Conservation (phyloP, 2,329 filamentous ascomycete species). For the Cadophora luteo-olivacea region DNA sequence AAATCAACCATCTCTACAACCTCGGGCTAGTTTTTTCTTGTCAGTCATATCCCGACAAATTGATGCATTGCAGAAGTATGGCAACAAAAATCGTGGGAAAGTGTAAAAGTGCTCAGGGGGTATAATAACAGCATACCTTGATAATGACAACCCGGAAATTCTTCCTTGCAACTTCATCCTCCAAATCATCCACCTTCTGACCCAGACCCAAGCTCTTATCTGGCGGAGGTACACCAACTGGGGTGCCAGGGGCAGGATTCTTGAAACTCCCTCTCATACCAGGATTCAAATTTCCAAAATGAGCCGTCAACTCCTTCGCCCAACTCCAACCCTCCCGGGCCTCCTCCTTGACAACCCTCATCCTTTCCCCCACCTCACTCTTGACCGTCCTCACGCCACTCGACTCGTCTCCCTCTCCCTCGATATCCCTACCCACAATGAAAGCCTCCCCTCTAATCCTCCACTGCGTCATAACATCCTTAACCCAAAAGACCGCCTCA, state of each 20-base stretch:
- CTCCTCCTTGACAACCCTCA: constrained; percentile 58
- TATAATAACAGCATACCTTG: constrained; percentile 46
- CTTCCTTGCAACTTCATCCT: constrained; percentile 68
- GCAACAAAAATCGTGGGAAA: not conserved
- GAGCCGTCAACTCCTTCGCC: constrained; percentile 78
- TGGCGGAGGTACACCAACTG: constrained; percentile 58
- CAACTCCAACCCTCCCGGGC: constrained; percentile 65
- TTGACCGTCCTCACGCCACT: constrained; percentile 64
- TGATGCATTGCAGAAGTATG: not conserved
- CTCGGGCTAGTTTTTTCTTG: constrained; percentile 56
- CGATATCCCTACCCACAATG: constrained; percentile 74
- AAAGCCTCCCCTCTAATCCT: constrained; percentile 78
- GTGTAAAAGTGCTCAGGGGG: not conserved
- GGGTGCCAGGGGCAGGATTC: constrained; percentile 71
- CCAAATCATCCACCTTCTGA: constrained; percentile 64
- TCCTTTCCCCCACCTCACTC: constrained; percentile 64
- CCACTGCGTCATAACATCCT: constrained; percentile 79
- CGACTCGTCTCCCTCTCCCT: constrained; percentile 54
- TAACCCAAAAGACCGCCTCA: constrained; percentile 87
- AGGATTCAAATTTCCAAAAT: constrained; percentile 89
- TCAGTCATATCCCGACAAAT: not conserved
- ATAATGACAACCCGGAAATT: constrained; percentile 87
- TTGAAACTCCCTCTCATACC: constrained; percentile 76
- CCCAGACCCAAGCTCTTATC: constrained; percentile 54
- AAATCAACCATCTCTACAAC: constrained; percentile 70